Evolutionary conservation across 1,139 yeast genomes (phyloP).

Genomic region (Suhomyces anneliseae): DNA sequence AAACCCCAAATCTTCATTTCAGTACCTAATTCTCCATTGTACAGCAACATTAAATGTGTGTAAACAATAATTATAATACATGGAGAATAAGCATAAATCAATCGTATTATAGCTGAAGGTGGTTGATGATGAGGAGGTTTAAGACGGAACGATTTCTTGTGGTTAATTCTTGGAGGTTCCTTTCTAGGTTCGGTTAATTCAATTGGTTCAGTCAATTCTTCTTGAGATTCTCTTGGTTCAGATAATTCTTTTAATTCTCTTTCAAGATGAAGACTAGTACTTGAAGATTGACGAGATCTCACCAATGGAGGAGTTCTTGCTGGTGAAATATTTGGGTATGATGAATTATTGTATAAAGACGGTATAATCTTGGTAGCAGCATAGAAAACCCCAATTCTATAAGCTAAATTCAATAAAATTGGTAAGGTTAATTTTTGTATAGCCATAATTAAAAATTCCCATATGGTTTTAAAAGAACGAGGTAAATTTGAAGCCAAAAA

Average conservation of each 20-base stretch:
- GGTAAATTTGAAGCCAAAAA: conserved; percentile 55
- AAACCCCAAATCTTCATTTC: conserved; percentile 62
- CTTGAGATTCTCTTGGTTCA: conserved; percentile 1
- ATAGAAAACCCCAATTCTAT: conserved; percentile 82
- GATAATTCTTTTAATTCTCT: conserved; percentile 1
- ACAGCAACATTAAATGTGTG: conserved; percentile 89
- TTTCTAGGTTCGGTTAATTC: background rate
- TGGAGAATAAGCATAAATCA: conserved; percentile 87
- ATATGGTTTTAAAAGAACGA: conserved; percentile 60
- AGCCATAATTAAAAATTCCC: conserved; percentile 69
- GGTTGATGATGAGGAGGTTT: conserved; percentile 28
- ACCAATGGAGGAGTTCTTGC: conserved; percentile 24
- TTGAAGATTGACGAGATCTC: conserved; percentile 21
- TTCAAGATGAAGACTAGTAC: conserved; percentile 11
- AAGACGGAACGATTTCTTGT: conserved; percentile 15
- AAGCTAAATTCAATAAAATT: conserved; percentile 75
- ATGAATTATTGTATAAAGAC: conserved; percentile 50
- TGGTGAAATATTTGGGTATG: conserved; percentile 27
- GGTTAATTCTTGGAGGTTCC: conserved; percentile 1
- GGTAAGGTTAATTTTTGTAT: conserved; percentile 78
- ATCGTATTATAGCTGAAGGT: conserved; percentile 50
- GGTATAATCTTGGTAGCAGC: conserved; percentile 96
- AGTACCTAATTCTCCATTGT: conserved; percentile 72
- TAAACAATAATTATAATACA: conserved; percentile 92
- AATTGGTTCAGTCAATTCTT: background rate